Percentiles rank a stretch among this genome's conserved stretches.
Evolutionary conservation across 768 basidiomycete species (phyloP).

Genomic region (Udeniomyces megalosporus): DNA sequence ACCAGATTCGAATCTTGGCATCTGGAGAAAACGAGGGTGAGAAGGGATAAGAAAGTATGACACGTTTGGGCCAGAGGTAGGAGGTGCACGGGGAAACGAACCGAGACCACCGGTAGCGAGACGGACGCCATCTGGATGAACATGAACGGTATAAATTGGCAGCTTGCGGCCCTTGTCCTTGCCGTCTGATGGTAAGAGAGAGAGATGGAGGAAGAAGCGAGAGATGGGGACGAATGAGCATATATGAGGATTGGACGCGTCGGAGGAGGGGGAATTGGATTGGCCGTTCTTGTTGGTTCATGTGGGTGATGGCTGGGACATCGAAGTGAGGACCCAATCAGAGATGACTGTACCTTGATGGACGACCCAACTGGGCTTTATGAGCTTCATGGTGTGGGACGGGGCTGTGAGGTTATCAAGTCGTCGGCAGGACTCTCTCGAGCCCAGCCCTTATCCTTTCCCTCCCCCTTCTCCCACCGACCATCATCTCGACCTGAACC

Average conservation of each 20-base stretch:
- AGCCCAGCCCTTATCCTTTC: too few species aligned
- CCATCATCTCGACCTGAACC: too few species aligned
- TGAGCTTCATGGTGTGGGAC: slow-evolving; percentile 51
- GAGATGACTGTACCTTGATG: slow-evolving; percentile 43
- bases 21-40: slow-evolving; percentile 34
- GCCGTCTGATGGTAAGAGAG: background rate
- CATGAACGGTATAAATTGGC: slow-evolving; percentile 81
- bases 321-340: background rate
- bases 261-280: background rate
- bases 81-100: slow-evolving; percentile 16
- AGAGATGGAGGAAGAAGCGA: background rate
- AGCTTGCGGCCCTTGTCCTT: slow-evolving; percentile 25
- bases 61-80: background rate
- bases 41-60: background rate
- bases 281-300: background rate
- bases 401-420: too few species aligned
- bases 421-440: too few species aligned
- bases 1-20: slow-evolving; percentile 93
- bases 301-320: background rate
- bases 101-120: slow-evolving; percentile 88
- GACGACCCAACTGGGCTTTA: slow-evolving; percentile 73
- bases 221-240: background rate
- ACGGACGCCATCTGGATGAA: slow-evolving; percentile 87
- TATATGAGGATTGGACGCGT: background rate
- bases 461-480: too few species aligned